These are phyloP conservation scores for Entomortierella beljakovae DNA, from an alignment of 192 early-diverging fungal species.

Conservation along the genomic window DNA sequence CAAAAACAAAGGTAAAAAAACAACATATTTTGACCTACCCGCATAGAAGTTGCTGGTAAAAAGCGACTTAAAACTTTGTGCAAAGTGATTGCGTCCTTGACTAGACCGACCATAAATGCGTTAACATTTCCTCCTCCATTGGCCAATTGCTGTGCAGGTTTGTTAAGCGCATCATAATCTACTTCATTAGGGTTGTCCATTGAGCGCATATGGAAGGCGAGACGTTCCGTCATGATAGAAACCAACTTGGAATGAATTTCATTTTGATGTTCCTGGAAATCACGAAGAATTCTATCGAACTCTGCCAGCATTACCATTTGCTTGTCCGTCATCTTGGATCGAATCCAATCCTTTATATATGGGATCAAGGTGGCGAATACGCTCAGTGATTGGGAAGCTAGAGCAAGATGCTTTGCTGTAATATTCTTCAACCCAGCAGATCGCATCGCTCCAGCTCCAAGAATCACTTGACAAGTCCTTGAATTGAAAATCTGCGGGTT, in stretches of 20 bases:
- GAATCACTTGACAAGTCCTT: constrained; percentile 94
- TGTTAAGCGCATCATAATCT: constrained; percentile 41
- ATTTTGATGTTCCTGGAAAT: constrained; percentile 91
- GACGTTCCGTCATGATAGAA: constrained; percentile 94
- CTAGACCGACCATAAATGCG: constrained; percentile 83
- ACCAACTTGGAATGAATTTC: constrained; percentile 94
- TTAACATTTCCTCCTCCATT: constrained; percentile 56
- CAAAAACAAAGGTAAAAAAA: neutral
- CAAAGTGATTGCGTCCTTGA: constrained; percentile 91
- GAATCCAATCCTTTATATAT: constrained; percentile 79
- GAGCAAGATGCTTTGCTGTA: constrained; percentile 95
- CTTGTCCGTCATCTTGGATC: constrained; percentile 76
- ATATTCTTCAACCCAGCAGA: constrained; percentile 99
- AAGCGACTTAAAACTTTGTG: constrained; percentile 94
- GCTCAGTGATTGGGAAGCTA: constrained; percentile 94
- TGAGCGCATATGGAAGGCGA: constrained; percentile 79
- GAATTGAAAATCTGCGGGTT: constrained; percentile 89
- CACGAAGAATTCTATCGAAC: constrained; percentile 86
- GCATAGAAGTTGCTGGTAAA: constrained; percentile 75
- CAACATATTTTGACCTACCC: constrained; percentile 59
- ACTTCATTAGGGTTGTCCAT: constrained; percentile 69
- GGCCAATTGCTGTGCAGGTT: constrained; percentile 46
- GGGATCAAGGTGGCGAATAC: constrained; percentile 91
- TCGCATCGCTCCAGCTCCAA: constrained; percentile 96
- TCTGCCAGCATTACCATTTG: constrained; percentile 87